phyloP scores from a whole-genome alignment of 2,329 filamentous ascomycete species.

The Fusarium sp. region DNA sequence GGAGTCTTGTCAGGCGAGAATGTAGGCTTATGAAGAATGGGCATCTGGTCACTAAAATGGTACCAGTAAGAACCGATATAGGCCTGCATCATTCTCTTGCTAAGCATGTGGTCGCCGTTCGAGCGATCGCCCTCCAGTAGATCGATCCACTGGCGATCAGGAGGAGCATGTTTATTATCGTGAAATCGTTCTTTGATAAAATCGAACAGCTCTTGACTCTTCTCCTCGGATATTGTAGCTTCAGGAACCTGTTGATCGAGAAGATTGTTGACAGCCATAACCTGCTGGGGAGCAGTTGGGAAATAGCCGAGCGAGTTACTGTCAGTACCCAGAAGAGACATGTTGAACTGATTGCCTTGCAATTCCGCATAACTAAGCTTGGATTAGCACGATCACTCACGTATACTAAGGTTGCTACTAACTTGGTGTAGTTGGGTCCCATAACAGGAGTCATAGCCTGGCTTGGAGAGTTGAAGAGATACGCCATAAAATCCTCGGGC shows the following conservation, averaged over 20 bases:
- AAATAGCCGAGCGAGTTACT: slow-evolving; percentile 65
- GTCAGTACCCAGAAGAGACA: slow-evolving; percentile 62
- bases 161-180: slow-evolving; percentile 78
- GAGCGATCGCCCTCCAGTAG: slow-evolving; percentile 83
- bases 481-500: slow-evolving; percentile 87
- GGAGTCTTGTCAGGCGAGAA: slow-evolving; percentile 90
- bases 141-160: slow-evolving; percentile 78
- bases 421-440: slow-evolving; percentile 59
- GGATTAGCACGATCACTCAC: slow-evolving; percentile 40
- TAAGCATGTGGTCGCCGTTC: slow-evolving; percentile 73
- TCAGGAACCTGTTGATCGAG: slow-evolving; percentile 84
- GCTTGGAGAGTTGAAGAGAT: slow-evolving; percentile 73
- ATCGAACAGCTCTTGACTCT: slow-evolving; percentile 84
- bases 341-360: slow-evolving; percentile 54
- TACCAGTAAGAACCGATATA: slow-evolving; percentile 96
- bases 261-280: slow-evolving; percentile 90
- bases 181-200: slow-evolving; percentile 85
- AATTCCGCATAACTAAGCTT: slow-evolving; percentile 62
- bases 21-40: slow-evolving; percentile 93
- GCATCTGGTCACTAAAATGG: slow-evolving; percentile 92
- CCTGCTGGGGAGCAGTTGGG: slow-evolving; percentile 74
- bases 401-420: slow-evolving; percentile 44
- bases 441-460: slow-evolving; percentile 58
- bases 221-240: slow-evolving; percentile 85
- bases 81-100: slow-evolving; percentile 93